Percentiles rank a stretch among this genome's conserved stretches.
Evolutionary conservation across 2,329 filamentous ascomycete genomes (phyloP).

Genomic region (Aaosphaeria arxii): DNA sequence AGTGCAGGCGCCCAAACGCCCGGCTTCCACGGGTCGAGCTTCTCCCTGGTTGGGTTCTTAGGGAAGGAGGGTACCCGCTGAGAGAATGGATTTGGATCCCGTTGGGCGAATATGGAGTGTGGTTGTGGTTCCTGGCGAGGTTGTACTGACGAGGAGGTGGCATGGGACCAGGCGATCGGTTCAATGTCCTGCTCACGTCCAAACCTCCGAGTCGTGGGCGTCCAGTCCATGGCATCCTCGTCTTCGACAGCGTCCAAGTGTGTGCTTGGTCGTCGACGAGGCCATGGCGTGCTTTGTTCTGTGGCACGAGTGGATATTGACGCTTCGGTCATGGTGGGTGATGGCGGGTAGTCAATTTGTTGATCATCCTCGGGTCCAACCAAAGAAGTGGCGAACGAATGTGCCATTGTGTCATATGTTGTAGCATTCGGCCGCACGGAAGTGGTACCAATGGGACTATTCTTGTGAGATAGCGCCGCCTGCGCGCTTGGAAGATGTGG

Average conservation of each 20-base stretch:
- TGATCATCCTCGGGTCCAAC: conserved; percentile 22
- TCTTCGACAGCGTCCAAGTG: neutral
- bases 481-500: conserved; percentile 16
- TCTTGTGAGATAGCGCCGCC: conserved; percentile 14
- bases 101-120: conserved; percentile 21
- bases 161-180: conserved; percentile 5
- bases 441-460: conserved; percentile 21
- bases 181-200: conserved; percentile 32
- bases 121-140: conserved; percentile 7
- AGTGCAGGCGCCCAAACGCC: conserved; percentile 47
- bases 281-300: conserved; percentile 9
- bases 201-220: conserved; percentile 49
- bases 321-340: conserved; percentile 26
- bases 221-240: conserved; percentile 71
- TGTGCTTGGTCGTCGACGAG: conserved; percentile 6
- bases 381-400: conserved; percentile 39
- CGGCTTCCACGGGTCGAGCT: conserved; percentile 54
- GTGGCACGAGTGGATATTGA: conserved; percentile 13
- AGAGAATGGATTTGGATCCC: conserved; percentile 59
- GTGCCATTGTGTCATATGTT: conserved; percentile 33
- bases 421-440: conserved; percentile 21
- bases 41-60: conserved; percentile 60
- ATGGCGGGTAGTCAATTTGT: conserved; percentile 20
- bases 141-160: conserved; percentile 3
- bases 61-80: conserved; percentile 69